Conservation (phyloP, 306 rosid genomes). For the Cicer cuneatum region DNA sequence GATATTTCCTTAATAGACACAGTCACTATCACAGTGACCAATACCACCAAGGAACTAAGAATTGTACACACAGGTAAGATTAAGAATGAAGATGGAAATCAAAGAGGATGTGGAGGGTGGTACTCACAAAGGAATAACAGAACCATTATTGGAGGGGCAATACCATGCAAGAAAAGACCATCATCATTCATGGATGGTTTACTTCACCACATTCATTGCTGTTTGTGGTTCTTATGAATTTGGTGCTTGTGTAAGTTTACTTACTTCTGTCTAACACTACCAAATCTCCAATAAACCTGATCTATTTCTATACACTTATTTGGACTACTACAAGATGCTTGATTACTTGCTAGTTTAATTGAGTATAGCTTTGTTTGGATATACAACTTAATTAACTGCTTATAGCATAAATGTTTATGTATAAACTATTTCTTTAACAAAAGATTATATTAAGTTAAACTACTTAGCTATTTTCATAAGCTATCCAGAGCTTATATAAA, state of each 20-base stretch:
- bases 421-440: too few relatives aligned
- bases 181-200: constrained; percentile 87
- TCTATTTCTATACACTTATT: neutral
- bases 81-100: constrained; percentile 58
- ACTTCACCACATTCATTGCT: constrained; percentile 75
- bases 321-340: neutral
- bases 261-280: neutral
- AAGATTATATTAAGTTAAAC: too few relatives aligned
- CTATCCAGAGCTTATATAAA: too few relatives aligned
- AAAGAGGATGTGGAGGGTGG: constrained; percentile 58
- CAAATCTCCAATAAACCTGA: too few relatives aligned
- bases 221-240: constrained; percentile 89
- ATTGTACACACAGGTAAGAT: neutral
- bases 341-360: neutral
- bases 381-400: too few relatives aligned
- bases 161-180: constrained; percentile 44
- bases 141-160: constrained; percentile 51
- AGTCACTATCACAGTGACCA: constrained; percentile 13
- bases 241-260: constrained; percentile 77
- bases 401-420: too few relatives aligned
- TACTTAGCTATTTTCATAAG: too few relatives aligned
- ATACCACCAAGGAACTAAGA: neutral
- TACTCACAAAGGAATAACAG: constrained; percentile 45
- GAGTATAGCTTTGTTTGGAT: neutral
- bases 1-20: neutral